Conservation (phyloP, 352 stramenopile genomes). For the Phytophthora uliginosa region DNA sequence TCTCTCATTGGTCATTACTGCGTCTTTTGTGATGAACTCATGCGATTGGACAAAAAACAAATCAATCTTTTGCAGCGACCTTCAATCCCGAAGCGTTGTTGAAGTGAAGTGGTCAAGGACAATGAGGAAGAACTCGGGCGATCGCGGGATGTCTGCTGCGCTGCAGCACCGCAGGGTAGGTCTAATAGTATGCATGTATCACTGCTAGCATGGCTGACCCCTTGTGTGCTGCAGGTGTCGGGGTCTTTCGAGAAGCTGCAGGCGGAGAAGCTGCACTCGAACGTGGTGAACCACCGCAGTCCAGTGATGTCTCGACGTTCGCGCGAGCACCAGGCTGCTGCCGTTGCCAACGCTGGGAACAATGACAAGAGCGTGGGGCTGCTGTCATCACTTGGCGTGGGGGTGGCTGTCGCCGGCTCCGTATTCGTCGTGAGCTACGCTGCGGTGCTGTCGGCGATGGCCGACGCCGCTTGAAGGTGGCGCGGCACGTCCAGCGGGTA, state of each 20-base stretch:
- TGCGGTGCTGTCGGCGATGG: constrained; percentile 44
- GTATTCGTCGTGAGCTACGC: constrained; percentile 57
- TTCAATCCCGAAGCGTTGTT: constrained; percentile 17
- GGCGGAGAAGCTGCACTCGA: constrained; percentile 49
- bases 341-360: not conserved
- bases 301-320: constrained; percentile 19
- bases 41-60: constrained; percentile 28
- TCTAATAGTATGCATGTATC: not conserved
- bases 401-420: constrained; percentile 40
- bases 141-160: constrained; percentile 54
- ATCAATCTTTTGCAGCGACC: constrained; percentile 9
- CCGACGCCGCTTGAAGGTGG: constrained; percentile 23
- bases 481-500: not conserved
- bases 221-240: constrained; percentile 31
- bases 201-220: not conserved
- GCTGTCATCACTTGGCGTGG: constrained; percentile 32
- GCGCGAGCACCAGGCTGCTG: constrained; percentile 4
- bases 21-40: not conserved
- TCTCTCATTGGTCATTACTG: constrained; percentile 29
- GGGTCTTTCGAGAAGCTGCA: constrained; percentile 51
- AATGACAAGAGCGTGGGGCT: constrained; percentile 24
- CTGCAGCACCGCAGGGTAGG: constrained; percentile 68
- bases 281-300: constrained; percentile 39
- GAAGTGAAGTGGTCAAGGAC: constrained; percentile 18
- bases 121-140: constrained; percentile 52